Conservation (phyloP, 2,329 filamentous ascomycete genomes). For the Trichophyton benhamiae region DNA sequence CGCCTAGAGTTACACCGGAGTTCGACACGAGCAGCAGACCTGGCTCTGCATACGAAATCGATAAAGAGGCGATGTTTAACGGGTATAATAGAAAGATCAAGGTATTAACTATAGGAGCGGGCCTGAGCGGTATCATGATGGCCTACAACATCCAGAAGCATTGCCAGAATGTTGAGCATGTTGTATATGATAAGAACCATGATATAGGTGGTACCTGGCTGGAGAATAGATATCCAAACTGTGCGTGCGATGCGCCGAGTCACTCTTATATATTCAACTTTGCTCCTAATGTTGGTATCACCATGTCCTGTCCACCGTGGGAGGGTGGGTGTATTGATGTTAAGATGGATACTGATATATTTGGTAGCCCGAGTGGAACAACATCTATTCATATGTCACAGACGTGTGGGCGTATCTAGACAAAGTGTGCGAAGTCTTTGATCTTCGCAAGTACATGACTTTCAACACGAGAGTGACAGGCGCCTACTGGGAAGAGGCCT, state of each 20-base stretch:
- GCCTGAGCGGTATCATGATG: slow-evolving; percentile 29
- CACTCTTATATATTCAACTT: slow-evolving; percentile 37
- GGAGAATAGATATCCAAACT: slow-evolving; percentile 27
- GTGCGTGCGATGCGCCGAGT: slow-evolving; percentile 36
- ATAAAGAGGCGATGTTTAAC: slow-evolving; percentile 16
- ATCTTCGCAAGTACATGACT: slow-evolving; percentile 41
- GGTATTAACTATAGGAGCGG: slow-evolving; percentile 30
- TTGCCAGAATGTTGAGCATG: slow-evolving; percentile 26
- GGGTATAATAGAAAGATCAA: slow-evolving; percentile 34
- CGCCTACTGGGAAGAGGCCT: slow-evolving; percentile 39
- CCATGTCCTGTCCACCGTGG: neutral
- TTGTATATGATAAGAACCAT: slow-evolving; percentile 24
- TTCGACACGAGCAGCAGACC: neutral
- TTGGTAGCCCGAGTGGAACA: slow-evolving; percentile 35
- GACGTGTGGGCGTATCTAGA: slow-evolving; percentile 40
- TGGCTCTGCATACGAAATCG: slow-evolving; percentile 8
- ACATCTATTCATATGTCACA: slow-evolving; percentile 35
- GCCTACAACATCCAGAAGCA: slow-evolving; percentile 28
- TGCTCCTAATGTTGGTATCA: slow-evolving; percentile 24
- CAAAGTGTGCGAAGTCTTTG: slow-evolving; percentile 39
- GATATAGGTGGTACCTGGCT: slow-evolving; percentile 29
- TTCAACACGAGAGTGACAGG: slow-evolving; percentile 39
- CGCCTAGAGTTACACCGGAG: neutral
- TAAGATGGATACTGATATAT: neutral
- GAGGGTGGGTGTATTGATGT: neutral